Evolutionary conservation across 495 filamentous ascomycete species (phyloP).

Genomic region (Penicillium ucsense): DNA sequence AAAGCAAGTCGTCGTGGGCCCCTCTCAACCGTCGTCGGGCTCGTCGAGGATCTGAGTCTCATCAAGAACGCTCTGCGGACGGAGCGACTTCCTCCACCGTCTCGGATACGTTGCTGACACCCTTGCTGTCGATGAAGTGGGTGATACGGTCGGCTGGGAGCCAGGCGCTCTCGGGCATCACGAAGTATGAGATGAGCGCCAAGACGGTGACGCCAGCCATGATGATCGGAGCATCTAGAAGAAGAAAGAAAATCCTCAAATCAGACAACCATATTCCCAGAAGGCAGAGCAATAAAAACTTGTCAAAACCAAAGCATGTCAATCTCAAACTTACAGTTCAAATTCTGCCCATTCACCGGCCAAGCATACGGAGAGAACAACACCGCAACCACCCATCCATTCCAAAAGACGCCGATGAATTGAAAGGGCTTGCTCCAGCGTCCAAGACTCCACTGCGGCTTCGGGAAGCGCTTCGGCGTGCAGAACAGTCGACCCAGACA

Average conservation of each 20-base stretch:
- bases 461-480: constrained; percentile 38
- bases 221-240: constrained; percentile 39
- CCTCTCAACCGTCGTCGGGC: background rate
- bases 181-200: constrained; percentile 36
- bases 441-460: constrained; percentile 36
- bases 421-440: constrained; percentile 38
- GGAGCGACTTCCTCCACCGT: constrained; percentile 18
- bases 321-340: constrained; percentile 31
- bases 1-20: background rate
- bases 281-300: too few species aligned
- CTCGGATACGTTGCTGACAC: constrained; percentile 16
- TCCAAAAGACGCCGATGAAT: constrained; percentile 40
- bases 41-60: background rate
- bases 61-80: background rate
- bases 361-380: constrained; percentile 39
- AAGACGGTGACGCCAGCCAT: constrained; percentile 41
- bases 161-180: constrained; percentile 40
- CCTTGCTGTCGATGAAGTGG: constrained; percentile 38
- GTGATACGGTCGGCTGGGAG: constrained; percentile 33
- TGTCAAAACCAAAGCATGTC: too few species aligned
- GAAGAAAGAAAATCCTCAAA: too few species aligned
- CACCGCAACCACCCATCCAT: constrained; percentile 41
- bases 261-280: too few species aligned
- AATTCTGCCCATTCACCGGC: constrained; percentile 33
- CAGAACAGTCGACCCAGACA: constrained; percentile 41